phyloP scores from a whole-genome alignment of 1,284 basidiomycete genomes.

The Erythrobasidium hasegawianum region DNA sequence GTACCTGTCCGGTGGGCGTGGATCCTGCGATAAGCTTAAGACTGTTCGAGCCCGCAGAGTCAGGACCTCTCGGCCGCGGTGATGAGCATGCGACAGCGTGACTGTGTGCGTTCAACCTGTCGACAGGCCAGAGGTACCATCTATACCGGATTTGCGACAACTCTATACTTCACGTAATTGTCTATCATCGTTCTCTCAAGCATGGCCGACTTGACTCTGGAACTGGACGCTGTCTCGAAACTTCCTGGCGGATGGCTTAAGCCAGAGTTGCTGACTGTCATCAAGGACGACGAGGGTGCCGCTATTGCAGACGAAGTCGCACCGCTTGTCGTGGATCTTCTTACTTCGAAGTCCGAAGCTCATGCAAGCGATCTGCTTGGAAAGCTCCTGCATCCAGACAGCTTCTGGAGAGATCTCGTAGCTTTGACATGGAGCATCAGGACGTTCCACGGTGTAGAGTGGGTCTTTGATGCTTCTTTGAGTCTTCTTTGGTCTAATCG shows the following conservation, averaged over 20 bases:
- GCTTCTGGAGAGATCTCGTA: conserved; percentile 29
- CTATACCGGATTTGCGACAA: too few species aligned
- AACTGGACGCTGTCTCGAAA: neutral
- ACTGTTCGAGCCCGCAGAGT: too few species aligned
- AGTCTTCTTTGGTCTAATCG: too few species aligned
- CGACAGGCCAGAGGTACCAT: too few species aligned
- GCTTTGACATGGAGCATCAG: conserved; percentile 20
- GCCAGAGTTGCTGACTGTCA: neutral
- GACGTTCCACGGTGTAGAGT: conserved; percentile 12
- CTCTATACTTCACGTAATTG: too few species aligned
- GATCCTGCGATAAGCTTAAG: too few species aligned
- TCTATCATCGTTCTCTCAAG: too few species aligned
- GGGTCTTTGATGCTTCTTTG: neutral
- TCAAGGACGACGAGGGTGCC: neutral
- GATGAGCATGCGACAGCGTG: too few species aligned
- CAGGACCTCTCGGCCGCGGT: too few species aligned
- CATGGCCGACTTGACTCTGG: too few species aligned
- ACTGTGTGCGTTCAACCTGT: too few species aligned
- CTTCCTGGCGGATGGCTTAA: neutral
- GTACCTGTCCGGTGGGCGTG: too few species aligned
- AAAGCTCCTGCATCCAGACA: conserved; percentile 10
- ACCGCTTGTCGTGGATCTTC: neutral
- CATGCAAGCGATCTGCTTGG: neutral
- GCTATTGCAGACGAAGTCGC: neutral
- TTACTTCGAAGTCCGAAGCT: neutral